Evolutionary conservation across 345 rosid species (phyloP).

Genomic region (Dimocarpus longan): DNA sequence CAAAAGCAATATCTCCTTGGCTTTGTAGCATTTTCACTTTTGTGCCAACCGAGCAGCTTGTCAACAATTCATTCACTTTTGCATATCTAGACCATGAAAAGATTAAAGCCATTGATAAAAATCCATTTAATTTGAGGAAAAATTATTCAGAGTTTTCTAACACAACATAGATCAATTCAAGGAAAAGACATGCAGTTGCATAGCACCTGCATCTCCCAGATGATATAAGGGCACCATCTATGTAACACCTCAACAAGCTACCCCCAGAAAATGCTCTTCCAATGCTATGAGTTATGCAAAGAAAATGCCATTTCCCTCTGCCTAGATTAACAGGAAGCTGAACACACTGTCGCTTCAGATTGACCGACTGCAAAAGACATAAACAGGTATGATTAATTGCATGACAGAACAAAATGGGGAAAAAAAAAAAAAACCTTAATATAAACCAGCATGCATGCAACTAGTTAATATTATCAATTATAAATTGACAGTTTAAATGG

Average conservation of each 20-base stretch:
- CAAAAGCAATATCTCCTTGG: conserved; percentile 59
- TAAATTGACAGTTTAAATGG: not conserved
- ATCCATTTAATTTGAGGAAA: conserved; percentile 4
- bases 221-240: conserved; percentile 82
- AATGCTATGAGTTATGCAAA: conserved; percentile 83
- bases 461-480: not conserved
- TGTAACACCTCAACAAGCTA: conserved; percentile 79
- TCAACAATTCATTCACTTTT: conserved; percentile 76
- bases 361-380: conserved; percentile 59
- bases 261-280: conserved; percentile 99
- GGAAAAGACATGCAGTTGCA: conserved; percentile 9
- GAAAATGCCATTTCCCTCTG: conserved; percentile 87
- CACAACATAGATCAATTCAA: conserved; percentile 3
- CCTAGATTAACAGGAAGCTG: conserved; percentile 58
- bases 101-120: conserved; percentile 21
- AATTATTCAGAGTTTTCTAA: not conserved
- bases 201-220: conserved; percentile 97
- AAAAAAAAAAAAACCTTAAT: not conserved
- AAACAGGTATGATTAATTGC: conserved; percentile 28
- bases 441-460: not conserved
- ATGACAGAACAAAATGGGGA: not conserved
- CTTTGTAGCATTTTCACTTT: conserved; percentile 49
- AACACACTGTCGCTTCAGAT: conserved; percentile 73
- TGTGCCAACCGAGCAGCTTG: conserved; percentile 78
- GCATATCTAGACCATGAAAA: conserved; percentile 69